Evolutionary conservation across 371 early-diverging fungal species (phyloP), one percentile per base, ranked within the genome.

Genomic region (Lichtheimia corymbifera): DNA sequence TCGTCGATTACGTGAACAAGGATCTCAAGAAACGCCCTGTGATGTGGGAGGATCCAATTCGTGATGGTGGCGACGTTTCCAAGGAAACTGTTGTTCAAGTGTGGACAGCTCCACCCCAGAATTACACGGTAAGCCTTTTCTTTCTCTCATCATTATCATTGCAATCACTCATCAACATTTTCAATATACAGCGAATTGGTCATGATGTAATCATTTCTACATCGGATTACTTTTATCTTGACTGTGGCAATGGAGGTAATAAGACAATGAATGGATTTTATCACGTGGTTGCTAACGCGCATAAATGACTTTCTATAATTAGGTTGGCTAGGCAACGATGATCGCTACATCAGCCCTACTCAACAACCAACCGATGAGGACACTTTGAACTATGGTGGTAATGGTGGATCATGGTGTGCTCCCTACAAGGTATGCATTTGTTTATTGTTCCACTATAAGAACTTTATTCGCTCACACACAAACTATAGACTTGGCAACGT

Each of bases 321-420:
- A 72, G 77, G 79, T n/a, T 78, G 76, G 76, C 69, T 78, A 13
- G 73, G 72, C 25, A 66, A 75, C 27, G 76, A 78, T 61, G 54
- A 64, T 14, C 73, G 76, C 41, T 78, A 78, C 49, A 64, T 74
- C 24, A 63, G 66, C 25, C 73, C 74, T 40, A 67, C 66, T n/a
- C 79, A 78, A 59, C 63, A 60, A 13, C 54, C 63, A 47, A 72
- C 77, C 15, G 35, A 65, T 5, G 58, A 58, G n/a, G 73, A 72
- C 50, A 53, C 59, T 6, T 72, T 65, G 64, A 79, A 79, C 43
- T 76, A 72, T 54, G 71, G 70, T 35, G 83, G 84, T 13, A 47
- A n/a, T 30, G 89, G 90, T 58, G 83, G 82, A 18, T 87, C 87
- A 43, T 91, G 91, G 91, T 92, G 93, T 63, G 83, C 79, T 53